Evolutionary conservation across 768 basidiomycete genomes (phyloP).

Genomic region (Hygrophorus pudorinus): DNA sequence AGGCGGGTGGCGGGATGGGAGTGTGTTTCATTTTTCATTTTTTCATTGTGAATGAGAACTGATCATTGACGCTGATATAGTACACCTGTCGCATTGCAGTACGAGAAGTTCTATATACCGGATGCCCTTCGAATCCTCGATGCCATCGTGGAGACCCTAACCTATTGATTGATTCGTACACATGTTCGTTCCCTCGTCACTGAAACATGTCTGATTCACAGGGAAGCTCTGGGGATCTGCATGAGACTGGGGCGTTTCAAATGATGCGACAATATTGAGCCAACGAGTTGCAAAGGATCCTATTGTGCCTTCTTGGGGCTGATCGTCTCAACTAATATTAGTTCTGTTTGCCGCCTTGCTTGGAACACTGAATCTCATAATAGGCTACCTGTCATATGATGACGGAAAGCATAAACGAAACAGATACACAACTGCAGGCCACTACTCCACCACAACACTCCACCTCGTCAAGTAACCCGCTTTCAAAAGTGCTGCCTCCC

Average conservation of each 20-base stretch:
- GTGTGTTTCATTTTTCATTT: slow-evolving; percentile 41
- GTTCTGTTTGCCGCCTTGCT: no score
- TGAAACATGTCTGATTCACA: background rate
- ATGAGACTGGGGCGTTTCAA: no score
- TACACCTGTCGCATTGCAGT: slow-evolving; percentile 75
- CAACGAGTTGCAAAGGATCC: no score
- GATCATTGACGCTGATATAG: slow-evolving; percentile 27
- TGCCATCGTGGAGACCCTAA: slow-evolving; percentile 72
- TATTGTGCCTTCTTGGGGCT: no score
- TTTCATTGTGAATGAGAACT: background rate
- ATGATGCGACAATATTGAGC: no score
- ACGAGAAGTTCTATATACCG: slow-evolving; percentile 89
- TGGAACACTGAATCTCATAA: no score
- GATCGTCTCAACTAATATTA: no score
- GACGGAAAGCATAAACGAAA: background rate
- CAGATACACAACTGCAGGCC: slow-evolving; percentile 1
- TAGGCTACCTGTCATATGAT: no score
- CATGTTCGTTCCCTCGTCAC: background rate
- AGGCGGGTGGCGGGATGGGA: slow-evolving; percentile 89
- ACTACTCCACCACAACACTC: slow-evolving; percentile 27
- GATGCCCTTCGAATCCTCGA: slow-evolving; percentile 80
- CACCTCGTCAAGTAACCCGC: slow-evolving; percentile 37
- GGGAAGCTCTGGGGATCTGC: no score
- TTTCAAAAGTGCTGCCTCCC: slow-evolving; percentile 43
- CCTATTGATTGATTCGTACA: slow-evolving; percentile 34